Base-by-base conservation (phyloP, 83 land plant species). In the Picea abies region DNA sequence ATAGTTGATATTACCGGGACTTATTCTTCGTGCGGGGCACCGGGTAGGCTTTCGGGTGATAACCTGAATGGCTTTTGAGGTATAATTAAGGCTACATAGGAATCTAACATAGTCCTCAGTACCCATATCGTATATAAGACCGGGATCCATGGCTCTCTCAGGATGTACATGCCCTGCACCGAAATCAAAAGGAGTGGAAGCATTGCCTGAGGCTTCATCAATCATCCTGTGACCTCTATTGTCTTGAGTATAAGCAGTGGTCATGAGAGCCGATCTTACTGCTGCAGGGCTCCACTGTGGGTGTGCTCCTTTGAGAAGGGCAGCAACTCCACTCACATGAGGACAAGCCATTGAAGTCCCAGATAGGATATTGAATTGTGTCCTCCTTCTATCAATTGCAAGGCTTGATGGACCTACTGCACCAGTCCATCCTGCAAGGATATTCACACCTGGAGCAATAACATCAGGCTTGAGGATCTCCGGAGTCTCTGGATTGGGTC, bases 1-100 rank as follows among this genome's bases (percentile, higher is more conserved):
- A 83, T 90, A 90, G 60, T 90, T 90, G 8, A 90, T 69, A 80
- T 82, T 86, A 63, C 52, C 73, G 71, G 82, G 49, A 8, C 79
- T 73, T 60, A 75, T 60, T 22, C 76, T 56, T 10, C 41, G 29
- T 1, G 81, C 62, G n/a, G 85, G 84, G 44, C 83, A 76, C 79
- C n/a, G 63, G 1, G 76, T 22, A 44, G 82, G 71, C 52, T 76
- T 79, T 60, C 79, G 62, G 5, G 84, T 84, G 82, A 91, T 81
- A 32, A 63, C 75, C 73, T 73, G 75, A 14, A 86, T 84, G 65
- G 85, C 86, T 20, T 82, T 75, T 23, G 5, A 2, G 17, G 90
- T 65, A 11, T 64, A 66, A 80, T 80, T 80, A 9, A 80, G 75
- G 76, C 58, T 66, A 26, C 82, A 80, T 25, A 80, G 70, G 82